Conservation (phyloP, 371 early-diverging fungal genomes). For the Mortierella sp. region DNA sequence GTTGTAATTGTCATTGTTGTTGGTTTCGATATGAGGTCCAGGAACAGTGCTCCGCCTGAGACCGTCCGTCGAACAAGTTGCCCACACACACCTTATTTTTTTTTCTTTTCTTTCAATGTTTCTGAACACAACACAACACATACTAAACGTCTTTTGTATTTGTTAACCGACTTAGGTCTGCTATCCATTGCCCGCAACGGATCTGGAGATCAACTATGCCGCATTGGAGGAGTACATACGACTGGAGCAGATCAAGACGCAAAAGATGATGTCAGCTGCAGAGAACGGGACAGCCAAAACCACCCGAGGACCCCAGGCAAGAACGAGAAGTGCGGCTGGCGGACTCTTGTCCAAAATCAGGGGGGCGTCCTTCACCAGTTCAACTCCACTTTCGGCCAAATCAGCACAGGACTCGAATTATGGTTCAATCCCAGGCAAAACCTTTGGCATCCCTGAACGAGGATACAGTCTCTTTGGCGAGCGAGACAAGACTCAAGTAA, state of each 20-base stretch:
- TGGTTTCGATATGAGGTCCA: neutral
- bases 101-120: neutral
- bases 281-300: conserved; percentile 12
- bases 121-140: neutral
- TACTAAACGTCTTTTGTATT: neutral
- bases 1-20: neutral
- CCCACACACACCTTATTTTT: neutral
- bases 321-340: conserved; percentile 22
- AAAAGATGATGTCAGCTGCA: conserved; percentile 26
- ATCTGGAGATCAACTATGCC: conserved; percentile 41
- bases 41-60: neutral
- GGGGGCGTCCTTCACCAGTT: conserved; percentile 27
- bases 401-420: conserved; percentile 28
- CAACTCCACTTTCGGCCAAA: conserved; percentile 23
- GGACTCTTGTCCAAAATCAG: conserved; percentile 43
- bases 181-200: conserved; percentile 37
- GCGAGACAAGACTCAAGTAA: conserved; percentile 49
- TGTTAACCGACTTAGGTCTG: conserved; percentile 35
- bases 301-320: conserved; percentile 12
- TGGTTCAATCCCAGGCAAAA: conserved; percentile 32
- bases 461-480: conserved; percentile 58
- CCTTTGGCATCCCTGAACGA: conserved; percentile 28
- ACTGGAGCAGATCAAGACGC: conserved; percentile 47
- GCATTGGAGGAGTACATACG: conserved; percentile 55
- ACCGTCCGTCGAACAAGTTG: neutral